Conservation (phyloP, 768 basidiomycete species). For the Naganishia onofrii region DNA sequence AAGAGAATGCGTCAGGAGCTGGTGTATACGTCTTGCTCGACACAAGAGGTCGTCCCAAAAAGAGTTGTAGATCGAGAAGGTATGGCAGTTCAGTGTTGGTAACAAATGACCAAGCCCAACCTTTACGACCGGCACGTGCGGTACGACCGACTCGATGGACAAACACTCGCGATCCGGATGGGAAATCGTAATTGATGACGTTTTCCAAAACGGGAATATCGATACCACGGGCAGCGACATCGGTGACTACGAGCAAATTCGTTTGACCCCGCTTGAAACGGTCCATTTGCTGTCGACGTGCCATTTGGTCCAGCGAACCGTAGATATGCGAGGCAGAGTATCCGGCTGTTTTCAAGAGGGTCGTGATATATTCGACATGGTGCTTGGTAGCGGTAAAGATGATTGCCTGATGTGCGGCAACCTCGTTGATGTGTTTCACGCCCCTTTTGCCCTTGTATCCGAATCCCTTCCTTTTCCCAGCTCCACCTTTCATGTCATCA, state of each 20-base stretch:
- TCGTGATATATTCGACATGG: constrained; percentile 89
- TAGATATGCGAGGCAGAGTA: constrained; percentile 93
- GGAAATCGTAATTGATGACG: constrained; percentile 97
- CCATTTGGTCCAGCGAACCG: constrained; percentile 87
- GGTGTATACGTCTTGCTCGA: constrained; percentile 56
- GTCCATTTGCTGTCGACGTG: constrained; percentile 85
- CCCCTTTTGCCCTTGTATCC: constrained; percentile 38
- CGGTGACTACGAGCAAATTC: constrained; percentile 87
- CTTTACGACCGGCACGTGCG: constrained; percentile 87
- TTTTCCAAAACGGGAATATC: constrained; percentile 95
- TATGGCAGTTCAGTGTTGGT: constrained; percentile 81
- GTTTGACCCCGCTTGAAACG: constrained; percentile 77
- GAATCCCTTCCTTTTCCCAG: constrained; percentile 39
- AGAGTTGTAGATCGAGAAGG: constrained; percentile 87
- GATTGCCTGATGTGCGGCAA: constrained; percentile 82
- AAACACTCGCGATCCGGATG: constrained; percentile 86
- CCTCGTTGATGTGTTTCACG: constrained; percentile 46
- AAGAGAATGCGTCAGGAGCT: constrained; percentile 66
- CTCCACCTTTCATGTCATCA: constrained; percentile 47
- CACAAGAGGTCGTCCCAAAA: constrained; percentile 72
- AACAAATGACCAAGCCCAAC: constrained; percentile 95
- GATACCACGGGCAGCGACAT: constrained; percentile 95
- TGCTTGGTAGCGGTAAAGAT: constrained; percentile 97
- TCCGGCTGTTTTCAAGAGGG: constrained; percentile 71
- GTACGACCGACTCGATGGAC: constrained; percentile 96